Evolutionary conservation across 108 stramenopile genomes (phyloP), one percentile per base, ranked within the genome.

Genomic region (Nitzschia inconspicua): DNA sequence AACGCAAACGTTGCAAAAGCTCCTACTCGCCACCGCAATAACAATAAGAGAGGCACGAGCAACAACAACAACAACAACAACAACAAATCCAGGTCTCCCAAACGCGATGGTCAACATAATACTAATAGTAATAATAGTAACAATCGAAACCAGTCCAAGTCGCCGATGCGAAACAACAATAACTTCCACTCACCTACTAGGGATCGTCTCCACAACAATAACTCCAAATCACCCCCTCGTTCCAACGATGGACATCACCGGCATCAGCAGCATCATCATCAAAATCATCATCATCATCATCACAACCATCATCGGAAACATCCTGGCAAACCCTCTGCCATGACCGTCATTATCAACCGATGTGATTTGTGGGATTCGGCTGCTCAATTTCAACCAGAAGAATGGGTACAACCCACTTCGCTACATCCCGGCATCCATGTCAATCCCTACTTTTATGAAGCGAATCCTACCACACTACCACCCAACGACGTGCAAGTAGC

Each of bases 291-390:
- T 16, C 50, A 52, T 18, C 39, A 35, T 11, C 39, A 60, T 13
- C 19, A 58, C 28, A 41, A 68, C 24, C 29, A 57, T 36, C 60
- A 23, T 20, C 56, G 41, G 3, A 36, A 14, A 23, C 13, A 18
- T 37, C 32, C 13, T 53, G 35, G 23, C 19, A 31, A 29, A 24
- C 69, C 77, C 14, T 47, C 76, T 4, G 68, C 44, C 18, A 79
- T 83, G 63, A 69, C 82, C n/a, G 82, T 83, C 26, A 67, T 83
- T 43, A 49, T 74, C 31, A 66, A 68, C 55, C 77, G 77, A 16
- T 56, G 63, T 22, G 70, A 76, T 53, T 54, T 83, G 26, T 79
- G 60, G 49, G 82, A 83, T 55, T 66, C 69, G 1, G 78, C 69
- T 13, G 68, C 64, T 20, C 66, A 67, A 28, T 63, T 63, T 39